Conservation (phyloP, 345 rosid genomes). For the Sonneratia caseolaris region DNA sequence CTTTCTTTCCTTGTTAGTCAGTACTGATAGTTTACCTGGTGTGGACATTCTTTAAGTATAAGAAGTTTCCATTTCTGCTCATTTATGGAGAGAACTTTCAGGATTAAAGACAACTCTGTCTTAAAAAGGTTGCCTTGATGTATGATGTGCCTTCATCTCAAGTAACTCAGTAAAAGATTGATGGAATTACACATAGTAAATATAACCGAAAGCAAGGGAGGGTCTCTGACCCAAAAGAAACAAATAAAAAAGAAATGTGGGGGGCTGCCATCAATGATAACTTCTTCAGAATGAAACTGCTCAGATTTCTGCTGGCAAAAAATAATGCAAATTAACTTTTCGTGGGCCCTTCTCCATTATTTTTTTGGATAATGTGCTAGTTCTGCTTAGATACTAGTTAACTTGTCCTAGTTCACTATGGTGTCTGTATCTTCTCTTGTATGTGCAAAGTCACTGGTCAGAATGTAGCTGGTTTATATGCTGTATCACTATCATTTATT, state of each 20-base stretch:
- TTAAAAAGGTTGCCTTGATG: neutral
- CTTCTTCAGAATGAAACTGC: neutral
- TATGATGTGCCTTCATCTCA: too few species aligned
- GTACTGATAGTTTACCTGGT: neutral
- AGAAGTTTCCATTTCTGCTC: neutral
- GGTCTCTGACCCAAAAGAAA: too few species aligned
- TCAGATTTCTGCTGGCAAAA: neutral
- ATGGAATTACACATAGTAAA: too few species aligned
- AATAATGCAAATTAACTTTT: too few species aligned
- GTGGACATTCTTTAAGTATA: neutral
- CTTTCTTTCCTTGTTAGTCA: conserved; percentile 3
- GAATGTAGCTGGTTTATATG: neutral
- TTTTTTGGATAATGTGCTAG: neutral
- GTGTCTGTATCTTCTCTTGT: neutral
- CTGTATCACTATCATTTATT: neutral
- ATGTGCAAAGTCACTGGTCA: neutral
- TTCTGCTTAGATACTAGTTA: neutral
- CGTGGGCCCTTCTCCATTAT: neutral
- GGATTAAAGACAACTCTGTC: neutral
- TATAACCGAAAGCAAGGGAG: too few species aligned
- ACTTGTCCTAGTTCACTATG: neutral
- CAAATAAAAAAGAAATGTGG: too few species aligned
- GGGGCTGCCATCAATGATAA: too few species aligned
- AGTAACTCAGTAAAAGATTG: too few species aligned
- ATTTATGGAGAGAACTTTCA: neutral